Evolutionary conservation across 1,284 basidiomycete species (phyloP), one percentile per base, ranked within the genome.

Genomic region (Puccinia triticina): DNA sequence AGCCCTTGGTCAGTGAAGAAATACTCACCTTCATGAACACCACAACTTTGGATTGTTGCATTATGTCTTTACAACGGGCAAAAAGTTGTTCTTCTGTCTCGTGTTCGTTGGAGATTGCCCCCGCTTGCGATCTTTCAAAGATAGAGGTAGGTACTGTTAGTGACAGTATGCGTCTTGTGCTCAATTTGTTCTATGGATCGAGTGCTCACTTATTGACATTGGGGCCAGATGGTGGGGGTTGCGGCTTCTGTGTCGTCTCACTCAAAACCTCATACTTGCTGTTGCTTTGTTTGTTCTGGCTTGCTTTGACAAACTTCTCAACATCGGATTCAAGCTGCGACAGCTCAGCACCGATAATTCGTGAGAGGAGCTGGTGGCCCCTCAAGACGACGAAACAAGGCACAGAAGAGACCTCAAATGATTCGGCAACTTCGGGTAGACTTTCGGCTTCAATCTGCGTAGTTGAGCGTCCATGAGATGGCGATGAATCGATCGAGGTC

Each of bases 21-120:
- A 94, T 94, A 84, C 92, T 92, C 32, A 96, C 97, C 88, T 99
- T 99, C 96, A 99, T 99, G 90, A 99, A 98, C 82, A 99, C 88
- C 81, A 99, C 91, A 72, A 98, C 90, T 84, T 89, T 89, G 85
- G 88, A 88, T 85, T 89, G 88, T 84, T 89, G 89, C 93, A 93
- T 93, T 88, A 93, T 87, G 71, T 84, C 85, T 43, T 87, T 88
- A 87, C 94, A 90, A 77, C 94, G 90, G 64, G 87, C 86, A 64
- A 90, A 89, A 32, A 94, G 89, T 84, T 93, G 89, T 84, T 92
- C 92, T n/a, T 89, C 87, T 7, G 90, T 89, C 87, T 94, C 92
- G 11, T 86, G 84, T 11, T 77, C 84, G 2, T 66, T 79, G 11
- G 73, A 29, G 77, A 87, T 79, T 88, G 86, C 79, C 11, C 66